Evolutionary conservation across 352 stramenopile species (phyloP), one percentile per base, ranked within the genome.

Genomic region (Phytophthora kernoviae): DNA sequence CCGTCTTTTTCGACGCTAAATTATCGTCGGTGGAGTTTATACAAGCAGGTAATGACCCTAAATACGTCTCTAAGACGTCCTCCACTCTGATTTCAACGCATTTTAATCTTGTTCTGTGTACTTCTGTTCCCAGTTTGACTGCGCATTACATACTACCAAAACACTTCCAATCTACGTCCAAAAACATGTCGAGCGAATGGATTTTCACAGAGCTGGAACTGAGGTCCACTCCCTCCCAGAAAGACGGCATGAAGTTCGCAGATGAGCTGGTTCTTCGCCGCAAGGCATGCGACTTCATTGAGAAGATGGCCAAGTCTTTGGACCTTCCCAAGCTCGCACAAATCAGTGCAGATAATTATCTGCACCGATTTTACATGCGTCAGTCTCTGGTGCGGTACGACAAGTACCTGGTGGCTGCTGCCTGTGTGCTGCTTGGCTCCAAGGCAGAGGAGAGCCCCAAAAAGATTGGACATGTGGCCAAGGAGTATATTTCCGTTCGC

Each of bases 311-410:
- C 20, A 91, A 92, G 42, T 59, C 73, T 3, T 51, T 96, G 30
- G 77, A 94, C 50, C 54, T 96, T 36, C 82, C 87, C 15, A 93
- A 93, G 58, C 75, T 96, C 7, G 83, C 82, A 44, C 81, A 93
- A 50, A 89, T 90, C 58, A 94, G 80, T 40, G 88, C 85, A 18
- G 77, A 88, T 68, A 90, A 91, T 42, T 96, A 86, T 45, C 81
- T 96, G n/a, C 88, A 96, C 54, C 79, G 87, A 24, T 96, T 96
- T 62, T 95, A 80, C 67, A 91, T 90, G 74, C 78, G 83, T 2
- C 85, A 95, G 68, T 93, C 85, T 18, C 72, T 96, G 34, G 80
- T 92, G 32, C 78, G 81, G 17, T 91, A 96, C 63, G 87, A 96
- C 65, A 88, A 90, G 60, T 96, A 84, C 59, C 45, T 92, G n/a